Evolutionary conservation across 2,329 filamentous ascomycete species (phyloP).

Genomic region (Incumbomyces lentus): DNA sequence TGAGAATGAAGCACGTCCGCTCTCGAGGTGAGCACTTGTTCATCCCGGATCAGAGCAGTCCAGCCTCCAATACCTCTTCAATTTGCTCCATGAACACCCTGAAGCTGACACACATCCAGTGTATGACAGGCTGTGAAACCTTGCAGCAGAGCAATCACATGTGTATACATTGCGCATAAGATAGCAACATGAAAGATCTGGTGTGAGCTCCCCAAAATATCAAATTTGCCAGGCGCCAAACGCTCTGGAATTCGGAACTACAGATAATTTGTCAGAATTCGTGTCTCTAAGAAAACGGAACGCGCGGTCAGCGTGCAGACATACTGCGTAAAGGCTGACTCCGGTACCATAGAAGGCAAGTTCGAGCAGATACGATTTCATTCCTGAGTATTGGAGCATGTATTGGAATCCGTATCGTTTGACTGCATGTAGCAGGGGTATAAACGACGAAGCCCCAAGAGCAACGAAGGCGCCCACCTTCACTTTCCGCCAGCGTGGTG

Average conservation of each 20-base stretch:
- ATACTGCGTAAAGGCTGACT: slow-evolving; percentile 5
- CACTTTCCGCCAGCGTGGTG: no score
- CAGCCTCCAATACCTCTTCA: neutral
- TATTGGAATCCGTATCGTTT: no score
- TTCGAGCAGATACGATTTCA: slow-evolving; percentile 17
- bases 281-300: neutral
- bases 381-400: slow-evolving; percentile 8
- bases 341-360: slow-evolving; percentile 13
- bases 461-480: no score
- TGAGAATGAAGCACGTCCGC: no score
- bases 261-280: neutral
- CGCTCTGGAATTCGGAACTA: slow-evolving; percentile 64
- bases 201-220: slow-evolving; percentile 86
- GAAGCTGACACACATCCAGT: neutral
- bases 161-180: slow-evolving; percentile 6
- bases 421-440: no score
- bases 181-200: slow-evolving; percentile 73
- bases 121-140: slow-evolving; percentile 1
- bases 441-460: no score
- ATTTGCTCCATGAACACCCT: neutral
- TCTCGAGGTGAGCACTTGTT: no score
- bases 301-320: neutral
- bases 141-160: slow-evolving; percentile 2
- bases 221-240: slow-evolving; percentile 63
- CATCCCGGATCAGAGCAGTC: no score